A percentile compares a stretch with the other conserved stretches of the same genome.
Evolutionary conservation across 805 yeast species (phyloP).

Genomic region (Yamadazyma scolyti): DNA sequence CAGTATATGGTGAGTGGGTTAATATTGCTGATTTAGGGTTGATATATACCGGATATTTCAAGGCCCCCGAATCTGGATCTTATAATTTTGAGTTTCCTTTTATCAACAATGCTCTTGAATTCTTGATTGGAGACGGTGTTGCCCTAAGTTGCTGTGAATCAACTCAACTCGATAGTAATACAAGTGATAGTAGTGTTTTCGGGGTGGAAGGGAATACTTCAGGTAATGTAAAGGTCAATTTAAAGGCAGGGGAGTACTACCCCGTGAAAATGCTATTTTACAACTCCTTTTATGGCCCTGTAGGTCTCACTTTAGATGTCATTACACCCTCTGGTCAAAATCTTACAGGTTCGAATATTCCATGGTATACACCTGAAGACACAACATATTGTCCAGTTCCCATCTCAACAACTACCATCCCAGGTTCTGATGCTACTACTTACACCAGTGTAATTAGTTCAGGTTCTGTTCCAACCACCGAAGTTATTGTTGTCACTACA

Average conservation of each 20-base stretch:
- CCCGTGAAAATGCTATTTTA: constrained; percentile 13
- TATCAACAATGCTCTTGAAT: constrained; percentile 1
- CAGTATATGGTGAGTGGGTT: too few species aligned
- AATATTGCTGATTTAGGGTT: too few species aligned
- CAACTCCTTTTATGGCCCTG: too few species aligned
- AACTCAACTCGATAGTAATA: too few species aligned
- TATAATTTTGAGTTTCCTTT: not conserved
- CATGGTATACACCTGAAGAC: too few species aligned
- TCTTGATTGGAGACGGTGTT: constrained; percentile 2
- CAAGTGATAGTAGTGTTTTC: too few species aligned
- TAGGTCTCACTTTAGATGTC: too few species aligned
- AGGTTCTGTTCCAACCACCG: not conserved
- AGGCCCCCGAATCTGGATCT: constrained; percentile 3
- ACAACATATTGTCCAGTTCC: not conserved
- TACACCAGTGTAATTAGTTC: not conserved
- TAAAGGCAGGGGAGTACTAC: constrained; percentile 4
- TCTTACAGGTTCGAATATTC: too few species aligned
- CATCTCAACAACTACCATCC: not conserved
- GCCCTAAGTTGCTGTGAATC: too few species aligned
- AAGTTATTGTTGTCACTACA: not conserved
- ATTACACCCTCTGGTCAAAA: too few species aligned
- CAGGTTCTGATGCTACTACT: not conserved
- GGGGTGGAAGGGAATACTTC: too few species aligned
- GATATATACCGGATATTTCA: constrained; percentile 4
- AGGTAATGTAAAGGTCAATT: not conserved